Conservation (phyloP, 495 filamentous ascomycete genomes). For the Penicillium herquei region DNA sequence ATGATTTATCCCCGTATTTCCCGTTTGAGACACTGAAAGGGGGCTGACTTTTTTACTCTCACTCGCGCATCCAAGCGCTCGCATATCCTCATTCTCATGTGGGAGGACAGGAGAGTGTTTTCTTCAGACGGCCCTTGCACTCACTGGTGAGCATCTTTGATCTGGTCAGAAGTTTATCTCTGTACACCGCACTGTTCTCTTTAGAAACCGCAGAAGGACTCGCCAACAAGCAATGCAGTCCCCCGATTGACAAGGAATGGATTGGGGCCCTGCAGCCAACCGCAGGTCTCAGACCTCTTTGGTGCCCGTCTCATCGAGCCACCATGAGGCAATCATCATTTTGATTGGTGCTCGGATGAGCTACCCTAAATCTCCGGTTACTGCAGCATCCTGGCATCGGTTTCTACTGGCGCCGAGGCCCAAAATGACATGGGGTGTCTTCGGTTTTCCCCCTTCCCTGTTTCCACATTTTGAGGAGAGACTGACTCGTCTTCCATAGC, state of each 20-base stretch:
- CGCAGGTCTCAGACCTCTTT: conserved; percentile 40
- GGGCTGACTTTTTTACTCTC: neutral
- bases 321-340: conserved; percentile 3
- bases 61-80: neutral
- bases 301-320: conserved; percentile 28
- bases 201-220: conserved; percentile 13
- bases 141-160: conserved; percentile 6
- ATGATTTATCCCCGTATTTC: too few relatives aligned
- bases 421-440: conserved; percentile 1
- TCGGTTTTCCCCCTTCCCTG: neutral
- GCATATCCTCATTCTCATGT: neutral
- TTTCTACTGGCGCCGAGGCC: conserved; percentile 1
- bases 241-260: conserved; percentile 33
- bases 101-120: neutral
- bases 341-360: conserved; percentile 20
- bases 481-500: too few relatives aligned
- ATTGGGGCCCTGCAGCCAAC: conserved; percentile 34
- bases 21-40: too few relatives aligned
- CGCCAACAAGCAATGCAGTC: conserved; percentile 24
- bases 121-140: neutral
- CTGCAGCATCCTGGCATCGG: conserved; percentile 13
- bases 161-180: conserved; percentile 26
- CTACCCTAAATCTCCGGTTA: conserved; percentile 26
- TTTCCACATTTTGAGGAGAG: neutral
- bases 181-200: conserved; percentile 7